These are phyloP conservation scores for Microascus cirrosus DNA, from an alignment of 2,329 filamentous ascomycete species.

Conservation along the genomic window DNA sequence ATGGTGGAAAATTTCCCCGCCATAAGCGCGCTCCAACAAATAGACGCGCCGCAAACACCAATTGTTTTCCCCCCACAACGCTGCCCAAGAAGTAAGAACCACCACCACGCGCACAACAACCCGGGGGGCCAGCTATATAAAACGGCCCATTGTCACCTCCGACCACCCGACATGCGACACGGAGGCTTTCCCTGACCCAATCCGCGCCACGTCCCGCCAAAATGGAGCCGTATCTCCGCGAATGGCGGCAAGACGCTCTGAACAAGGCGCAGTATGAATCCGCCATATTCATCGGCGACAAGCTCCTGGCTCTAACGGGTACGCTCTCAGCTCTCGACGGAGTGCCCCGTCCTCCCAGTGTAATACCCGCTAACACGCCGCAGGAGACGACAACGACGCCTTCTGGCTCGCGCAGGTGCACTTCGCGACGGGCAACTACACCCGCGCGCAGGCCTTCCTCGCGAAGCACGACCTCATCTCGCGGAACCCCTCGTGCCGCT, in stretches of 20 bases:
- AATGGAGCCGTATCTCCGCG: constrained; percentile 90
- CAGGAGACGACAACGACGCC: constrained; percentile 86
- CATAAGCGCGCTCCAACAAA: background rate
- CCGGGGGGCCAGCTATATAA: no score
- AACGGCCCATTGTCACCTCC: no score
- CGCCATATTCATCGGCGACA: constrained; percentile 95
- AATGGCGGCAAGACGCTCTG: constrained; percentile 90
- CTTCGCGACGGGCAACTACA: constrained; percentile 91
- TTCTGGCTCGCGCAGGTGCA: constrained; percentile 98
- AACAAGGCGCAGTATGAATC: constrained; percentile 95
- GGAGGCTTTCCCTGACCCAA: background rate
- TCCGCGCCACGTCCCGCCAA: background rate
- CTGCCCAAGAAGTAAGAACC: background rate
- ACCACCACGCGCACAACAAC: no score
- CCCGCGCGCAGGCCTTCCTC: constrained; percentile 77
- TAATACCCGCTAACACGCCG: background rate
- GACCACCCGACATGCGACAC: background rate
- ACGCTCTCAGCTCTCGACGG: constrained; percentile 16
- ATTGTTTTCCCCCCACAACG: background rate
- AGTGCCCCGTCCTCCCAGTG: background rate
- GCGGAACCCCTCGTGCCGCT: constrained; percentile 77
- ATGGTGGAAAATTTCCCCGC: background rate
- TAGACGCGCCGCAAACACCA: background rate
- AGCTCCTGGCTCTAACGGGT: constrained; percentile 90
- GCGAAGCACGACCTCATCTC: constrained; percentile 71